Base-by-base conservation (phyloP, 2,329 filamentous ascomycete genomes). In the Fusarium mexicanum region DNA sequence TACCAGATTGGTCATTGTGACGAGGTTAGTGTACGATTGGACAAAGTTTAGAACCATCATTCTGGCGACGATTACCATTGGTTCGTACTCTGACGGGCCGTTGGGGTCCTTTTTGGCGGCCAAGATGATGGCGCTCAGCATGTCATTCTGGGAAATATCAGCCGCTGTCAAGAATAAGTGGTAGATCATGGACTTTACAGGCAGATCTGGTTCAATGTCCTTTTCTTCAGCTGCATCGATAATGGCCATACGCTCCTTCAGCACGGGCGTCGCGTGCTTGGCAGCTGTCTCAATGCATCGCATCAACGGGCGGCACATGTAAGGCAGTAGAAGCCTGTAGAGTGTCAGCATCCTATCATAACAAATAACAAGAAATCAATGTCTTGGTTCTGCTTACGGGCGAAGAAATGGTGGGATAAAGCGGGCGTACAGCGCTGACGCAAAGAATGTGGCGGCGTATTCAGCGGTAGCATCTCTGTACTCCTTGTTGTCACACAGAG, bases 21-120 rank as follows among this genome's bases (percentile, higher is more conserved):
- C 67, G 5, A 71, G 53, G 31, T 71, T 68, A 17, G 67, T 71
- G 54, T 71, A 69, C 3, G 67, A 71, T 29, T 71, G 59, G 17
- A 71, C 64, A 71, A 71, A 71, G 54, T 71, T 71, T 9, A 71
- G 59, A 47, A 71, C 67, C 67, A 68, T 71, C 67, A 71, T 71
- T 47, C 67, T 71, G 26, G 67, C 64, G 2, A 69, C 67, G 8
- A 71, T 71, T 6, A 69, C 64, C 47, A 69, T 69, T 40, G 67
- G 67, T 8, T 64, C 67, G 59, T 71, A 71, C 12, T 71, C 67
- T 46, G 59, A 46, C 41, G 67, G 40, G 0, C 59, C 53, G 35
- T 64, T 69, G 20, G 59, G 37, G 38, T 71, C 67, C 13, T 64
- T 71, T 60, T 71, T 68, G 6, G 67, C 67, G 8, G 67, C 64